These are phyloP conservation scores for Lindgomyces ingoldianus DNA, from an alignment of 495 filamentous ascomycete species.

Conservation along the genomic window DNA sequence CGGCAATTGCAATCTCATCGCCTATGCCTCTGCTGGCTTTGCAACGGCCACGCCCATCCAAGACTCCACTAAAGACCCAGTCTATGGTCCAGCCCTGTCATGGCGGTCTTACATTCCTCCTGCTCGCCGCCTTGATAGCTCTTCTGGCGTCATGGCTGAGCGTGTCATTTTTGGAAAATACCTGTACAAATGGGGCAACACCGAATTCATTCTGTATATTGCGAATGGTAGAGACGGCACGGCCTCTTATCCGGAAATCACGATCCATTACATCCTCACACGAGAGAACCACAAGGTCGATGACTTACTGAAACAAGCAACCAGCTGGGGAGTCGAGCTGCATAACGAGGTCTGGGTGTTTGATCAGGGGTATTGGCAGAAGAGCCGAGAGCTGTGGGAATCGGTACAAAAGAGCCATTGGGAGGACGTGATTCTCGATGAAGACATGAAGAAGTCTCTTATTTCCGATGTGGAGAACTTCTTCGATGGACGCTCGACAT, in stretches of 20 bases:
- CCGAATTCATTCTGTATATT: constrained; percentile 57
- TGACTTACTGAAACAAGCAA: constrained; percentile 55
- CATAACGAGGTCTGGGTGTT: constrained; percentile 67
- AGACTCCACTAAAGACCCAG: constrained; percentile 37
- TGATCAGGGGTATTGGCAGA: constrained; percentile 61
- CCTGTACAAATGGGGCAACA: constrained; percentile 53
- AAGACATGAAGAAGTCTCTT: constrained; percentile 60
- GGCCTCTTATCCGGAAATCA: constrained; percentile 35
- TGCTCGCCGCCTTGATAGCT: constrained; percentile 52
- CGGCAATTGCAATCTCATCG: constrained; percentile 48
- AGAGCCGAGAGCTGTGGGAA: constrained; percentile 58
- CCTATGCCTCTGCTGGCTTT: constrained; percentile 53
- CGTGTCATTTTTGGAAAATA: constrained; percentile 56
- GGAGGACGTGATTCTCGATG: constrained; percentile 67
- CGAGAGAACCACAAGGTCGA: constrained; percentile 49
- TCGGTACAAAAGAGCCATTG: constrained; percentile 58
- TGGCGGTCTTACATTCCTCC: constrained; percentile 55
- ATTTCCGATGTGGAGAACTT: constrained; percentile 62
- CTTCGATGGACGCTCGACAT: constrained; percentile 57
- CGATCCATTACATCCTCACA: constrained; percentile 56
- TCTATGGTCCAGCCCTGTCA: constrained; percentile 41
- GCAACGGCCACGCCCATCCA: constrained; percentile 48
- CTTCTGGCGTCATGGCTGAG: constrained; percentile 49
- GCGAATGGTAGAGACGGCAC: constrained; percentile 53
- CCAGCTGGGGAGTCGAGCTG: constrained; percentile 52